Evolutionary conservation across 306 rosid species (phyloP), one percentile per base, ranked within the genome.

Genomic region (Clitoria ternatea): DNA sequence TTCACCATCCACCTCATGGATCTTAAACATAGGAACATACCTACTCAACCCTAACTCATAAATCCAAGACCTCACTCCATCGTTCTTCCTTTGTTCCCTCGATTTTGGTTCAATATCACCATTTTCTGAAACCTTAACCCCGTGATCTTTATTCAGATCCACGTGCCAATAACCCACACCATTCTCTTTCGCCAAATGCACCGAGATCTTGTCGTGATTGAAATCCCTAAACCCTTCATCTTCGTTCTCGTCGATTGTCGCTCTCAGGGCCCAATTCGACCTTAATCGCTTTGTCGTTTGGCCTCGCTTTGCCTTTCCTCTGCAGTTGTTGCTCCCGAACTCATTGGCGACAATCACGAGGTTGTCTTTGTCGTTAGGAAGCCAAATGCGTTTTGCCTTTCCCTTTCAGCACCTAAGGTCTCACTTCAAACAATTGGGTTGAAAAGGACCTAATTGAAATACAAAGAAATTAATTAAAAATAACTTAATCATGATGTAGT

Each of bases 1-100:
- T 12, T 89, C 89, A 24, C 84, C 96, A 70, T 86, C 96, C 20
- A 86, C 91, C 66, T 89, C 96, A 11, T 89, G 96, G 9, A 89
- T 89, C 78, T 89, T 89, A 59, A 89, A 89, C 73, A 89, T 76
- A 12, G 96, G 89, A 43, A 84, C 79, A 63, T 89, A 89, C 77
- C 88, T 63, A 66, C 96, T 84, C 69, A 89, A 26, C 54, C 96
- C 91, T 72, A 89, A 65, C 9, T 82, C 91, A 20, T 69, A 59
- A 1, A 89, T 68, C 96, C 91, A 89, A 8, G 86, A 42, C 78
- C 87, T 75, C 52, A 88, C 91, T 5, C 89, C 87, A 0, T 80
- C 85, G 50, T 66, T 70, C 44, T 70, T 77, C 47, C 63, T 77
- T 65, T 74, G 49, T 18, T 77, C 83, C 45, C 77, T 70, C 43